Evolutionary conservation across 306 rosid genomes (phyloP), one percentile per base, ranked within the genome.

Genomic region (Styphnolobium japonicum): DNA sequence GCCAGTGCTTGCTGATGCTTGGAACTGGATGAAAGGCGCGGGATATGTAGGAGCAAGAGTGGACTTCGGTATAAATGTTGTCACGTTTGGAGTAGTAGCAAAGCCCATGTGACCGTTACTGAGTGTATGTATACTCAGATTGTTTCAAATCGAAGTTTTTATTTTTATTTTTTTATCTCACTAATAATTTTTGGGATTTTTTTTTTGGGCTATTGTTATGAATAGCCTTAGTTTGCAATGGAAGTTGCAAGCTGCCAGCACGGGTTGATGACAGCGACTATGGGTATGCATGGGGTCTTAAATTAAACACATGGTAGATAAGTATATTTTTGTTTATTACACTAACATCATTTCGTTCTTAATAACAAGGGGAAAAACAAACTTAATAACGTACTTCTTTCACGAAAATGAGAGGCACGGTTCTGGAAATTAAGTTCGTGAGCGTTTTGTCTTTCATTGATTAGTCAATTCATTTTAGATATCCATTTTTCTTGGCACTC

Each of bases 71-170:
- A 77, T 94, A 85, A 94, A 94, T 94, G 97, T 75, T 79, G 58
- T 94, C 98, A 94, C 98, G 98, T 86, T 94, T 43, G 51, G 56
- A 51, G 52, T 80, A 71, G 55, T 81, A 45, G 69, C 80, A 68
- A 67, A 55, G 21, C 81, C 69, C 92, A 85, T 90, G 93, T 90
- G 98, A 90, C 97, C 92, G 92, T 89, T 89, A 82, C 58, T 71
- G 10, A 61, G 72, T 53, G n/a, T 25, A 31, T n/a, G n/a, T n/a
- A 31, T 48, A 51, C 67, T 56, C 58, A 18, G 65, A 64, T 49
- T 75, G 77, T 77, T 85, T 45, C 71, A 79, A 85, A 85, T 80
- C 79, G 68, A 53, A 19, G 10, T 75, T 74, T 46, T 46, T 11
- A 18, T 77, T 61, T 45, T 22, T 25, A 4, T 4, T 0, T 40